Base-by-base conservation (phyloP, 2,329 filamentous ascomycete species). In the Biscogniauxia marginata region DNA sequence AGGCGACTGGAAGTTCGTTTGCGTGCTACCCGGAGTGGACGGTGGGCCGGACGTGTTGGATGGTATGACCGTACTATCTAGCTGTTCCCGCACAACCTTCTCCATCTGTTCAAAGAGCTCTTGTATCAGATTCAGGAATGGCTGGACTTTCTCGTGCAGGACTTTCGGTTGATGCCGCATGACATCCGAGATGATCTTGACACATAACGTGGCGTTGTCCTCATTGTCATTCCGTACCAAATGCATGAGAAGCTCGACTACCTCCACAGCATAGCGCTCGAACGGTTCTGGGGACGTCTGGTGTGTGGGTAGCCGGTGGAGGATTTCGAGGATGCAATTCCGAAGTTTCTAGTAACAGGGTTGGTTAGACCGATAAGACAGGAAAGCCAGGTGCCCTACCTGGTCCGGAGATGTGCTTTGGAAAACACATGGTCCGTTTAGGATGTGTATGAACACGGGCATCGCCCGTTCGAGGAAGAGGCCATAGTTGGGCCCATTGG, bases 161-260 rank as follows among this genome's bases (percentile, higher is more conserved):
- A 88, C 86, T 75, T 93, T 96, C 55, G 88, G 85, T 74, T 98
- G 93, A 70, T 96, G 91, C 49, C 95, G 87, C 82, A 96, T 91
- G 62, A 98, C 88, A 70, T 99, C 95, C 79, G 96, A 97, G 51
- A 96, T 91, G 13, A 93, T 96, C 79, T 99, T 99, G 76, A 99
- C 91, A 71, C 93, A 97, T 60, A 99, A 78, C n/a, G 96, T 91
- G 2, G 93, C 95, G 80, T 99, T 99, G 61, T 99, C 95, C 75
- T 99, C 95, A 67, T 99, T 99, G 74, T 99, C 95, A 45, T 86
- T 88, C 64, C 88, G 87, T 57, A 98, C 92, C 56, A 99, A 78
- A 53, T 85, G 84, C 86, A 98, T 93, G 61, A 98, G 82, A 63
- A 96, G 82, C 70, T 97, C 93, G 57, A 97, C 91, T 58, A 96